A percentile compares a stretch with the other conserved stretches of the same genome.
These are phyloP conservation scores for Cryptosporidium muris DNA, from an alignment of 169 alveolate species.

Conservation along the genomic window DNA sequence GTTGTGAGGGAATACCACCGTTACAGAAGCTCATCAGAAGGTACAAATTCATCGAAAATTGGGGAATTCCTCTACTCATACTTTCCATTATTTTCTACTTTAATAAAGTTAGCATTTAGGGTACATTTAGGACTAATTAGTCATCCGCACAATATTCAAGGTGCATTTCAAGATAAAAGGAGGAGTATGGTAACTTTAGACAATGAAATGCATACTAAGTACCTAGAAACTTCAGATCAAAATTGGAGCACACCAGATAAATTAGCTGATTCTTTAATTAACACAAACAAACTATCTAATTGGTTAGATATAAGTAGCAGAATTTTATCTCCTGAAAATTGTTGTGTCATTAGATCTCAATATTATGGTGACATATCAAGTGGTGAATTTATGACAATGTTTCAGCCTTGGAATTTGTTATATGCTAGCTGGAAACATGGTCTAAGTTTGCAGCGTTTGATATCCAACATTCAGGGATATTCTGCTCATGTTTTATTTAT, in stretches of 20 bases:
- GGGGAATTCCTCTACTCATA: conserved; percentile 15
- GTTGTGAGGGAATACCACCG: conserved; percentile 7
- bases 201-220: no score
- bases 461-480: conserved; percentile 33
- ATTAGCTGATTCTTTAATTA: no score
- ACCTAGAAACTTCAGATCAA: neutral
- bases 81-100: conserved; percentile 21
- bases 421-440: conserved; percentile 72
- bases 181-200: neutral
- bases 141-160: conserved; percentile 44
- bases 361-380: conserved; percentile 25
- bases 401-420: conserved; percentile 65
- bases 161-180: conserved; percentile 1
- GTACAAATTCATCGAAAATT: neutral
- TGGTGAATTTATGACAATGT: conserved; percentile 38
- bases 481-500: conserved; percentile 41
- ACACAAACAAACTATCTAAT: neutral
- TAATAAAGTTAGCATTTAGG: conserved; percentile 25
- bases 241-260: neutral
- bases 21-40: neutral
- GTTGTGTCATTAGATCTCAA: conserved; percentile 41
- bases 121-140: conserved; percentile 35
- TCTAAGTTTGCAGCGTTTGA: conserved; percentile 46
- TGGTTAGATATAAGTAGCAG: conserved; percentile 59
- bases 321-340: conserved; percentile 27